Conservation (phyloP, 2,329 filamentous ascomycete species). For the Clonostachys rhizophaga region DNA sequence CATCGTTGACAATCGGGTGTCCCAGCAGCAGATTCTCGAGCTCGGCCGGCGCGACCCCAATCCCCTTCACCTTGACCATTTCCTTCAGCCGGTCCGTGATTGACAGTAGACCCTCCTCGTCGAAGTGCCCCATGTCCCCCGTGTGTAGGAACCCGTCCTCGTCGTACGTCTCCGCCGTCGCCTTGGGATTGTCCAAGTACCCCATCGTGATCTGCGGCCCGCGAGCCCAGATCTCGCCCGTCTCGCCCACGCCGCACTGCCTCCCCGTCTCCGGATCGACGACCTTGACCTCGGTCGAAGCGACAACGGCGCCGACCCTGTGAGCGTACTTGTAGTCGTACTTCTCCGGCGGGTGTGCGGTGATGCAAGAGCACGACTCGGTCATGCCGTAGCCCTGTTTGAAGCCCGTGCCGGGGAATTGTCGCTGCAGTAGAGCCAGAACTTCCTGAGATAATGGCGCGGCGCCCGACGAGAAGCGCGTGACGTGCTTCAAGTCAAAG, state of each 20-base stretch:
- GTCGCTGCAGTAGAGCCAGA: conserved; percentile 45
- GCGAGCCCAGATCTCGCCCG: conserved; percentile 40
- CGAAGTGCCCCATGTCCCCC: conserved; percentile 50
- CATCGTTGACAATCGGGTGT: conserved; percentile 50
- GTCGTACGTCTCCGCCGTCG: conserved; percentile 44
- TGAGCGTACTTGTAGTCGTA: conserved; percentile 54
- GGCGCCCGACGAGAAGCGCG: conserved; percentile 54
- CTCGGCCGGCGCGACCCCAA: conserved; percentile 58
- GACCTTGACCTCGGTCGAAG: conserved; percentile 56
- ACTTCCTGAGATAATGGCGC: conserved; percentile 55
- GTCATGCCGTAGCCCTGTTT: conserved; percentile 69
- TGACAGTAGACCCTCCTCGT: conserved; percentile 48
- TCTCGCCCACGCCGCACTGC: conserved; percentile 44
- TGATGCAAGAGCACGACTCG: conserved; percentile 59
- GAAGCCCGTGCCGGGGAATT: conserved; percentile 56
- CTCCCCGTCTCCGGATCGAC: conserved; percentile 46
- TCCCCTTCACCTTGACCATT: conserved; percentile 64
- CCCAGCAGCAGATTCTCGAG: conserved; percentile 58
- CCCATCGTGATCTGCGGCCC: conserved; percentile 46
- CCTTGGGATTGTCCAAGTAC: conserved; percentile 36
- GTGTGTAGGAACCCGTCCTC: conserved; percentile 54
- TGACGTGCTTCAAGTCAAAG: conserved; percentile 52
- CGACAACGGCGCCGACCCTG: conserved; percentile 49
- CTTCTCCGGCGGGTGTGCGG: conserved; percentile 50
- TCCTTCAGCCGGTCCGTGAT: conserved; percentile 63